Conservation (phyloP, 768 basidiomycete species). For the Psilocybe tampanensis region DNA sequence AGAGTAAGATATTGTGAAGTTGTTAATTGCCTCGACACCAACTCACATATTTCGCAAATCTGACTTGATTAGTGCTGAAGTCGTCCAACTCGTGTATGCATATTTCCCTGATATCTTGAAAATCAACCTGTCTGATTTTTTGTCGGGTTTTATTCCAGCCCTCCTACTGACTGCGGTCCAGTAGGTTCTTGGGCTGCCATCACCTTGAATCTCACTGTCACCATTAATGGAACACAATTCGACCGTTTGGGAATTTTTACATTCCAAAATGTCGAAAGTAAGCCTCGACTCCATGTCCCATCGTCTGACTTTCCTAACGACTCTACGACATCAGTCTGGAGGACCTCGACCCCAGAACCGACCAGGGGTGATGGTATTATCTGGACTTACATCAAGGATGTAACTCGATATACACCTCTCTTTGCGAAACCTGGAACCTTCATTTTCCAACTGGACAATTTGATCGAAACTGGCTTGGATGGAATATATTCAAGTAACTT, state of each 20-base stretch:
- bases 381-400: conserved; percentile 80
- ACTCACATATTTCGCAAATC: neutral
- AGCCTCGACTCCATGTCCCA: conserved; percentile 18
- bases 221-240: conserved; percentile 77
- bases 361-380: conserved; percentile 67
- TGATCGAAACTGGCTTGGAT: conserved; percentile 56
- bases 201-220: conserved; percentile 76
- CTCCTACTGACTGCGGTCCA: conserved; percentile 71
- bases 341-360: conserved; percentile 81
- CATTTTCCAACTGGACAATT: conserved; percentile 74
- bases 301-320: neutral
- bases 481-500: conserved; percentile 70
- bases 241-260: conserved; percentile 75
- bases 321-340: conserved; percentile 56
- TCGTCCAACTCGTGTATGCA: conserved; percentile 59
- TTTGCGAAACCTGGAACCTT: conserved; percentile 70
- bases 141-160: conserved; percentile 53
- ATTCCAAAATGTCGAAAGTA: conserved; percentile 79
- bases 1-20: conserved; percentile 40
- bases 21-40: too few relatives aligned
- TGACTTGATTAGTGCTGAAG: conserved; percentile 49
- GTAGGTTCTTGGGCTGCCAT: conserved; percentile 76
- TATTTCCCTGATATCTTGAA: neutral
- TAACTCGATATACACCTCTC: conserved; percentile 70
- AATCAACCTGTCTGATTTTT: neutral